phyloP scores from a whole-genome alignment of 371 early-diverging fungal genomes.

The Mortierella sp. region DNA sequence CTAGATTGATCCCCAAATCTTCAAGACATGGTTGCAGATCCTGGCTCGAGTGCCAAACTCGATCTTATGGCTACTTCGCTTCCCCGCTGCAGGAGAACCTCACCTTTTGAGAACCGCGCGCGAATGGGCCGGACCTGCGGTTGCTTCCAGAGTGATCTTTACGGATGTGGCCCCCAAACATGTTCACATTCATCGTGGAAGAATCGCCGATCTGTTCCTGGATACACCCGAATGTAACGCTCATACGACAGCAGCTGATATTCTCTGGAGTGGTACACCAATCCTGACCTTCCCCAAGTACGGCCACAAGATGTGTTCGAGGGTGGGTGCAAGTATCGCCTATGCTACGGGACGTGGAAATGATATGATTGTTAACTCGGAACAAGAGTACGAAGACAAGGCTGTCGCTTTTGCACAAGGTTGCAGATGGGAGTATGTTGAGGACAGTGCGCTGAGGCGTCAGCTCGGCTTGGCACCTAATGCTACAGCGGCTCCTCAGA shows the following conservation, averaged over 20 bases:
- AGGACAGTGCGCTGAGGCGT: conserved; percentile 25
- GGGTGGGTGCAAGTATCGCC: conserved; percentile 91
- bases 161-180: conserved; percentile 93
- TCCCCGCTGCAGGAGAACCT: conserved; percentile 89
- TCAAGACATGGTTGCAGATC: conserved; percentile 87
- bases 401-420: conserved; percentile 77
- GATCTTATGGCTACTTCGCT: conserved; percentile 90
- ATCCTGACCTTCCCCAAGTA: conserved; percentile 92
- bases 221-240: conserved; percentile 97
- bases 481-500: too few relatives aligned
- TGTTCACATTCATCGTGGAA: conserved; percentile 93
- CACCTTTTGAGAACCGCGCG: conserved; percentile 77
- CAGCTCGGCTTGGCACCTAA: conserved; percentile 18
- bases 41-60: conserved; percentile 83
- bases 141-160: conserved; percentile 87
- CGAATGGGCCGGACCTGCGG: conserved; percentile 82
- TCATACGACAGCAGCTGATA: conserved; percentile 95
- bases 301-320: conserved; percentile 89
- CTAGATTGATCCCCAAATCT: conserved; percentile 49
- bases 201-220: conserved; percentile 90
- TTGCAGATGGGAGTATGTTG: conserved; percentile 63
- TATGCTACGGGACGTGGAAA: conserved; percentile 87
- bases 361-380: conserved; percentile 82
- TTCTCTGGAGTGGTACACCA: conserved; percentile 94
- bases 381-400: conserved; percentile 81